These are phyloP conservation scores for Trichosporon faecale DNA, from an alignment of 1,284 basidiomycete genomes.

Conservation along the genomic window DNA sequence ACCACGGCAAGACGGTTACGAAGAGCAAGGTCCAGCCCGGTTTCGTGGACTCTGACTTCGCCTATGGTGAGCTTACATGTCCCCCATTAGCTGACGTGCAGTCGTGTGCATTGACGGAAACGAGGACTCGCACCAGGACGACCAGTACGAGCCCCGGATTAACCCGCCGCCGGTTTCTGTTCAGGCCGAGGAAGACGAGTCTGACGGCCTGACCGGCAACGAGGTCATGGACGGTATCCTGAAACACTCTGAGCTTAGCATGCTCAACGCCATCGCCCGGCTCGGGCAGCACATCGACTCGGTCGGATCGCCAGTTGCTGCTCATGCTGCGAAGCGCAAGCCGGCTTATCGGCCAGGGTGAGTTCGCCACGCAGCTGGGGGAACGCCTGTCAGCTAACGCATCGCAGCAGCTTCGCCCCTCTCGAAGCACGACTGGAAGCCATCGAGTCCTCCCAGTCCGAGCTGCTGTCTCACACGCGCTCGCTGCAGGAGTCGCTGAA, in stretches of 20 bases:
- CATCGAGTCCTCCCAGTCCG: background rate
- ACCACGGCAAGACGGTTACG: conserved; percentile 34
- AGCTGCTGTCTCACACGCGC: background rate
- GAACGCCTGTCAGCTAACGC: background rate
- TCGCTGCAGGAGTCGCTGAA: background rate
- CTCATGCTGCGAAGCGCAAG: background rate
- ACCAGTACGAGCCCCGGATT: background rate
- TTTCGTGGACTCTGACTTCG: conserved; percentile 49
- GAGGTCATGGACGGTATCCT: conserved; percentile 51
- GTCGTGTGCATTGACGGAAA: conserved; percentile 41
- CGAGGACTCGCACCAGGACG: background rate
- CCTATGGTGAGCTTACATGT: conserved; percentile 40
- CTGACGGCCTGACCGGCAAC: conserved; percentile 27
- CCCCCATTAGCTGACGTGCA: conserved; percentile 13
- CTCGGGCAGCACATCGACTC: conserved; percentile 40
- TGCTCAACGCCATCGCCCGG: conserved; percentile 47
- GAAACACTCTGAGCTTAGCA: conserved; percentile 45
- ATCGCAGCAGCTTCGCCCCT: background rate
- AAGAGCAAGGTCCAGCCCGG: conserved; percentile 44
- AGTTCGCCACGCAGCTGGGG: background rate
- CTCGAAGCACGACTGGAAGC: background rate
- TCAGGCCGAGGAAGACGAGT: background rate
- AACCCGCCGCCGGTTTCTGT: conserved; percentile 10
- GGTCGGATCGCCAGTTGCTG: background rate
- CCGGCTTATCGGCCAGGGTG: background rate